Evolutionary conservation across 208 protist species (phyloP), one percentile per base, ranked within the genome.

Genomic region (Wallacemonas collosoma): DNA sequence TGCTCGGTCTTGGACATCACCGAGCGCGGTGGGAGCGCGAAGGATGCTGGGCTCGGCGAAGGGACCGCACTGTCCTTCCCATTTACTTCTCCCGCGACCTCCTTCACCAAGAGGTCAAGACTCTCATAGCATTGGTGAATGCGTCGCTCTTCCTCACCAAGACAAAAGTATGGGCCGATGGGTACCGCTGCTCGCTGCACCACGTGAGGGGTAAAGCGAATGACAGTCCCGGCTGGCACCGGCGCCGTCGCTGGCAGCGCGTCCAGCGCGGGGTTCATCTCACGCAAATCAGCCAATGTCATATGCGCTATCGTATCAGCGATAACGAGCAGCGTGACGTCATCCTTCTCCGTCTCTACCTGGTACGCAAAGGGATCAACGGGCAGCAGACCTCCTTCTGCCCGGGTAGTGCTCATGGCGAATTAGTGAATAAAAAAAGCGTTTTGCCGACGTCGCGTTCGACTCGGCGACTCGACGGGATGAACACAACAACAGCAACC

Each of bases 1-100:
- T 82, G 69, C 74, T 91, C 88, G 68, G 82, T 83, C 62, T 81
- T 81, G 48, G 88, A 88, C 6, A 72, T 35, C 9, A 89, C 85
- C 11, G 47, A 77, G 3, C 88, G 86, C n/a, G 54, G 9, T 4
- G 85, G 88, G 35, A 93, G 73, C 2, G 73, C 14, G 14, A 67
- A 69, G 53, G 48, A 75, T 38, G 35, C 56, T 15, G 17, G 0
- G 8, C 0, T 15, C 38, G 39, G 15, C 51, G 0, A n/a, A 15
- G 11, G 7, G 36, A 61, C 48, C 43, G 43, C 7, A 44, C 47
- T 17, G 41, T 63, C 68, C n/a, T 75, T 47, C 15, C 41, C 36
- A 36, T 68, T 72, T 47, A 62, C 41, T 57, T 73, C 70, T 3
- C 5, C 26, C 51, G 79, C 77, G 65, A 75, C 83, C 11, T 48